Evolutionary conservation across 2,329 filamentous ascomycete species (phyloP).

Genomic region (Colletotrichum simmondsii): DNA sequence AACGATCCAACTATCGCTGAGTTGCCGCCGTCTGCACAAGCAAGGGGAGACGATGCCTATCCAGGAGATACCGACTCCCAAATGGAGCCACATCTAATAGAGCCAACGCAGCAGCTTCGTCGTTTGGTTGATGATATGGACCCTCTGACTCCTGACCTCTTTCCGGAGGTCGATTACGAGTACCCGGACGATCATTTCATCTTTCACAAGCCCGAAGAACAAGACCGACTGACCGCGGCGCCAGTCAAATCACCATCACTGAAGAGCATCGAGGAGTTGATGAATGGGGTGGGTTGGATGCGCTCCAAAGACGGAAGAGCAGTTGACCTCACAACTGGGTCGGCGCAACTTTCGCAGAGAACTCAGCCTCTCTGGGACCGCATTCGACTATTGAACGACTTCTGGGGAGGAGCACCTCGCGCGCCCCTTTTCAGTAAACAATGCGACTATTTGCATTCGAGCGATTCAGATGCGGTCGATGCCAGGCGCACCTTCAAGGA

Average conservation of each 20-base stretch:
- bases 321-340: neutral
- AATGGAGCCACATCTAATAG: neutral
- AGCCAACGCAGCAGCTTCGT: neutral
- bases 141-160: neutral
- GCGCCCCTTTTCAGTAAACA: slow-evolving; percentile 13
- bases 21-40: neutral
- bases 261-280: slow-evolving; percentile 19
- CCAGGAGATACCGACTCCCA: neutral
- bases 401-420: slow-evolving; percentile 15
- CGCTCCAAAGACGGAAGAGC: too few species aligned
- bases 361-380: slow-evolving; percentile 16
- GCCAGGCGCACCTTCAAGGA: neutral
- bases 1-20: slow-evolving; percentile 19
- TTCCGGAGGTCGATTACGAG: neutral
- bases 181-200: slow-evolving; percentile 24
- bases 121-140: slow-evolving; percentile 1
- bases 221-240: neutral
- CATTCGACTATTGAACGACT: neutral
- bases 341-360: neutral
- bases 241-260: neutral
- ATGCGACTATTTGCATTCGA: slow-evolving; percentile 16
- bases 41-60: neutral
- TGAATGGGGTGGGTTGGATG: slow-evolving; percentile 8
- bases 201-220: slow-evolving; percentile 1
- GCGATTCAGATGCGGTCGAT: neutral